Evolutionary conservation across 495 filamentous ascomycete species (phyloP).

Genomic region (Neurospora sp.): DNA sequence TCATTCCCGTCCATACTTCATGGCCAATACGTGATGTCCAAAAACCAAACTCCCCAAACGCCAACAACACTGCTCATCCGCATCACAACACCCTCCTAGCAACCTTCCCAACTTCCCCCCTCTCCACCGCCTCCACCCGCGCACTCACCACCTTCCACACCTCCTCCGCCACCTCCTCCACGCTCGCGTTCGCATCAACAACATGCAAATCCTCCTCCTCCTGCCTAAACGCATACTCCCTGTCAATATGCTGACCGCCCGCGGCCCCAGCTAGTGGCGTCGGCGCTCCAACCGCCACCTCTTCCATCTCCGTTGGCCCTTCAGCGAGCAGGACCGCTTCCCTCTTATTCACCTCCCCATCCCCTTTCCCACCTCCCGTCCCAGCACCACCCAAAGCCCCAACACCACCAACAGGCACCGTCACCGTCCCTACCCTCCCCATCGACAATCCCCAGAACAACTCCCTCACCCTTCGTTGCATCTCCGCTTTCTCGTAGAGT

Average conservation of each 20-base stretch:
- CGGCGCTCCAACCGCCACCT: conserved; percentile 17
- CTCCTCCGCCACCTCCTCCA: conserved; percentile 42
- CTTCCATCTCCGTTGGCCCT: neutral
- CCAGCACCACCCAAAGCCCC: neutral
- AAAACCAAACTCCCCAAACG: neutral
- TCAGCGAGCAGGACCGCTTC: neutral
- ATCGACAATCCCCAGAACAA: conserved; percentile 52
- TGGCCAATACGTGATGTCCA: neutral
- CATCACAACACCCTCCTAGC: conserved; percentile 31
- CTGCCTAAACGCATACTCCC: conserved; percentile 34
- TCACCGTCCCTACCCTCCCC: conserved; percentile 29
- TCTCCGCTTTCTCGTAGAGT: conserved; percentile 74
- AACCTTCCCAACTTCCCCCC: conserved; percentile 33
- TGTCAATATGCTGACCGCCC: neutral
- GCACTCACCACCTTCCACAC: conserved; percentile 38
- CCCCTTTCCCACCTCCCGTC: conserved; percentile 2
- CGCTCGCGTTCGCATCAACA: conserved; percentile 39
- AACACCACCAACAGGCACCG: conserved; percentile 3
- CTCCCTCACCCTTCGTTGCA: conserved; percentile 71
- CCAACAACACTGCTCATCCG: neutral
- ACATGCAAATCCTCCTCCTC: conserved; percentile 46
- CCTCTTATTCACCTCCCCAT: neutral
- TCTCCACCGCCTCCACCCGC: conserved; percentile 36
- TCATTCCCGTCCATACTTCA: no score
- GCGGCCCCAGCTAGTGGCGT: conserved; percentile 6